Evolutionary conservation across 169 alveolate species (phyloP).

Genomic region (Plasmodium inui): DNA sequence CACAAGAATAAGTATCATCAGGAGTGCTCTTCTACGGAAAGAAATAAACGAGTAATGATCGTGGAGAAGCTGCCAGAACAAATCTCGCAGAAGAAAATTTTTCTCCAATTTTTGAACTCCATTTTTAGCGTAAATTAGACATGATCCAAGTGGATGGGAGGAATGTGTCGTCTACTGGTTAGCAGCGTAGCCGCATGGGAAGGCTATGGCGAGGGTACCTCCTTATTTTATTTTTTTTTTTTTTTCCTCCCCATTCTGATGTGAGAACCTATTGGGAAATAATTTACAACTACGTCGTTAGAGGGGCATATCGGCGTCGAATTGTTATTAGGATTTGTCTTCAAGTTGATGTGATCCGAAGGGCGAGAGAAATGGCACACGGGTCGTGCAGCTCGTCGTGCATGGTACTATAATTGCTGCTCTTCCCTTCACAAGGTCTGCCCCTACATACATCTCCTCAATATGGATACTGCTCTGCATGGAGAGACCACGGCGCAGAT

Average conservation of each 20-base stretch:
- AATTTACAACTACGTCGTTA: not conserved
- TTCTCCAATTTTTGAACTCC: constrained; percentile 30
- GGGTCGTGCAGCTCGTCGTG: not conserved
- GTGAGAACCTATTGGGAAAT: not conserved
- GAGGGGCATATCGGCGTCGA: not conserved
- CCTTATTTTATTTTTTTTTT: not conserved
- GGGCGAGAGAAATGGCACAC: not conserved
- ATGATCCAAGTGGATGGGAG: not conserved
- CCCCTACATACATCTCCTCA: not conserved
- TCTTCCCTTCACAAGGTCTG: not conserved
- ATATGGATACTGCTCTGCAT: not conserved
- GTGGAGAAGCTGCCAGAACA: not conserved
- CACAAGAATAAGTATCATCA: not conserved
- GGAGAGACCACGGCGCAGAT: not conserved
- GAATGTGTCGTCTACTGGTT: not conserved
- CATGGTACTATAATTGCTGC: not conserved
- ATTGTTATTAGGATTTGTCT: not conserved
- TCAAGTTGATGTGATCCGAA: not conserved
- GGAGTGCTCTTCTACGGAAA: not conserved
- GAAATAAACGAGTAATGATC: not conserved
- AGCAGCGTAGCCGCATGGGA: not conserved
- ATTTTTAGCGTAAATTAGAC: constrained; percentile 44
- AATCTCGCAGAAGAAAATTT: constrained; percentile 22
- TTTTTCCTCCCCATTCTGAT: not conserved
- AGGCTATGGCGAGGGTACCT: not conserved